phyloP scores from a whole-genome alignment of 352 stramenopile species.

The Thraustotheca clavata region DNA sequence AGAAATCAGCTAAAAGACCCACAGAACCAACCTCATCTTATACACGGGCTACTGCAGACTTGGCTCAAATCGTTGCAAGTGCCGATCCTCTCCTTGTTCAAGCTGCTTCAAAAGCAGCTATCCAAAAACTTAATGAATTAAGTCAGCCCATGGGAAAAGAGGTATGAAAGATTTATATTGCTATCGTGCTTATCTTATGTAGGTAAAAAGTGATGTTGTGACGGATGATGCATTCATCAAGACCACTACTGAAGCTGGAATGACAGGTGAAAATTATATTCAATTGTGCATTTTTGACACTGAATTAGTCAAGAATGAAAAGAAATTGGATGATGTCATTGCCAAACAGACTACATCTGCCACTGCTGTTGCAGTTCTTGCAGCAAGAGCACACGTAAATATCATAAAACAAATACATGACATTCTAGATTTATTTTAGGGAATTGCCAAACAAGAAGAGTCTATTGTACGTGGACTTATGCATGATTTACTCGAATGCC shows the following conservation, averaged over 20 bases:
- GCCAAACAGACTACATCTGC: slow-evolving; percentile 51
- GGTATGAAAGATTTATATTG: not conserved
- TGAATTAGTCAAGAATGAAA: slow-evolving; percentile 31
- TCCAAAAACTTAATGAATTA: slow-evolving; percentile 52
- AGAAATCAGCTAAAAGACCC: too few relatives aligned
- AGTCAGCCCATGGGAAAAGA: slow-evolving; percentile 5
- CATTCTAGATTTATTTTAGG: not conserved
- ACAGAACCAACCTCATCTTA: not conserved
- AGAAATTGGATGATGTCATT: slow-evolving; percentile 33
- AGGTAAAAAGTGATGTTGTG: not conserved
- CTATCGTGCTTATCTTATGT: not conserved
- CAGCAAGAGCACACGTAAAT: slow-evolving; percentile 33
- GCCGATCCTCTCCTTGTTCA: slow-evolving; percentile 66
- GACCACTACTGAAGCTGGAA: not conserved
- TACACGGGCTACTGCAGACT: slow-evolving; percentile 32
- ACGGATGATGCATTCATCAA: slow-evolving; percentile 14
- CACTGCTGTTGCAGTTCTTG: slow-evolving; percentile 50
- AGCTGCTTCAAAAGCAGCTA: slow-evolving; percentile 51
- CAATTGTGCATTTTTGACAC: not conserved
- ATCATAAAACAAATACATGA: not conserved
- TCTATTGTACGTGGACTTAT: slow-evolving; percentile 44
- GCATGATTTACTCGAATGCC: slow-evolving; percentile 49
- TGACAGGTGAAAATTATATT: not conserved
- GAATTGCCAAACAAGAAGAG: slow-evolving; percentile 36
- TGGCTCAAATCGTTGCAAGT: slow-evolving; percentile 42